Evolutionary conservation across 2,329 filamentous ascomycete genomes (phyloP), one percentile per base, ranked within the genome.

Genomic region (Cladophialophora chaetospira): DNA sequence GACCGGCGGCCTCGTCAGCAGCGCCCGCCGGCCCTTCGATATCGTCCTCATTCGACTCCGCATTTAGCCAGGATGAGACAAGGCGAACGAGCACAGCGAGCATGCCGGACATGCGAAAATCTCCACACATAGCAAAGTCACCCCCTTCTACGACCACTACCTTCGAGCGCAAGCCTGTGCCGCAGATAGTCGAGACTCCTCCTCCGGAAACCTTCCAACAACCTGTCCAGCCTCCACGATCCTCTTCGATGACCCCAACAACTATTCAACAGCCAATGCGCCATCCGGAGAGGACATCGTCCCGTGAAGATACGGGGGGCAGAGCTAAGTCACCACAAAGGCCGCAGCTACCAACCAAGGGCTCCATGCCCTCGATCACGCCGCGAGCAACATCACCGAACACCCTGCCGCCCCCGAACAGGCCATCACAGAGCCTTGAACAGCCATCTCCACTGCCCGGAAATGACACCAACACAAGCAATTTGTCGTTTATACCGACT

Each of bases 401-500:
- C 46, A 68, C 70, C 29, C 73, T 40, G 67, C 68, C 50, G 62
- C 65, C 52, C 68, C 66, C 52, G 64, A 67, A 49, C 54, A 71
- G 43, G 64, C 54, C 66, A 75, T 63, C 73, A 76, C 78, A 82
- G 47, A 83, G 79, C 1, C 75, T 87, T 17, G 85, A 85, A 63
- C 87, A 92, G 26, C 83, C 88, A 3, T 84, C 89, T n/a, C 78
- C 84, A 25, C 73, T 93, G 2, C 86, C 88, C 19, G 88, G 88
- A 10, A 86, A 85, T 53, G 83, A 79, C 55, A 86, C 82, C 5
- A 83, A 88, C 43, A 93, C 89, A 1, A 91, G 94, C 71, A 85
- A 81, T 46, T 76, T 95, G 11, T 91, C 89, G 0, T 88, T 91
- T 64, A 91, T 94, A 49, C 89, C 91, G 0, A 93, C 87, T 0